Conservation (phyloP, 2,329 filamentous ascomycete genomes). For the Sclerotinia borealis region DNA sequence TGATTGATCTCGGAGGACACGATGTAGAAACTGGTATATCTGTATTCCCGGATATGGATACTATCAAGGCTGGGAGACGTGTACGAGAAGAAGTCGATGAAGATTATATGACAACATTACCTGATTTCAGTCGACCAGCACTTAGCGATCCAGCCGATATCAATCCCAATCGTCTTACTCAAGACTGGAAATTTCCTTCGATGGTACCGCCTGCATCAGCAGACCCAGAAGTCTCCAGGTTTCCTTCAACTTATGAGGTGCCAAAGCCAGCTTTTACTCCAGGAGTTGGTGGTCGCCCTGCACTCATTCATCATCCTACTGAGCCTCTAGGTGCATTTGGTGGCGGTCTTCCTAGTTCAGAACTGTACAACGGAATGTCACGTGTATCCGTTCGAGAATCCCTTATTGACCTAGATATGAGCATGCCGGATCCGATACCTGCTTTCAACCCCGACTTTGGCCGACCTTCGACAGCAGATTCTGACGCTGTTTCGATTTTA, state of each 20-base stretch:
- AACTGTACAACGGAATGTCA: conserved; percentile 14
- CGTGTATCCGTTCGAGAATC: conserved; percentile 28
- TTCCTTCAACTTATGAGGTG: conserved; percentile 36
- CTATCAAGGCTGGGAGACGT: conserved; percentile 38
- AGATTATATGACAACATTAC: conserved; percentile 20
- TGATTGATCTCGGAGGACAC: conserved; percentile 60
- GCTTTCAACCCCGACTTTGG: conserved; percentile 13
- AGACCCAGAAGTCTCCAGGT: conserved; percentile 47
- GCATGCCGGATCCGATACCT: conserved; percentile 40
- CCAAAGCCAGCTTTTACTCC: conserved; percentile 26
- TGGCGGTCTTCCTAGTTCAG: conserved; percentile 16
- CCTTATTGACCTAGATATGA: conserved; percentile 50
- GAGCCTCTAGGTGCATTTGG: conserved; percentile 39
- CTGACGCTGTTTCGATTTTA: conserved; percentile 41
- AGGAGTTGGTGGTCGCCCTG: conserved; percentile 36
- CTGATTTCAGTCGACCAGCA: conserved; percentile 44
- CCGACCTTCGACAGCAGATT: conserved; percentile 30
- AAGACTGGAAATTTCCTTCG: conserved; percentile 54
- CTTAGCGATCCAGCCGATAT: conserved; percentile 53
- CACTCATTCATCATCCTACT: conserved; percentile 45
- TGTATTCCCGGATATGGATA: conserved; percentile 55
- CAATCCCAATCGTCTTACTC: conserved; percentile 45
- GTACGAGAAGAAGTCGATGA: conserved; percentile 21
- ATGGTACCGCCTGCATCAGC: conserved; percentile 48
- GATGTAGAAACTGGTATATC: conserved; percentile 50